Percentiles rank a stretch among this genome's conserved stretches.
Conservation (phyloP, 2,329 filamentous ascomycete genomes). For the Fusarium circinatum region DNA sequence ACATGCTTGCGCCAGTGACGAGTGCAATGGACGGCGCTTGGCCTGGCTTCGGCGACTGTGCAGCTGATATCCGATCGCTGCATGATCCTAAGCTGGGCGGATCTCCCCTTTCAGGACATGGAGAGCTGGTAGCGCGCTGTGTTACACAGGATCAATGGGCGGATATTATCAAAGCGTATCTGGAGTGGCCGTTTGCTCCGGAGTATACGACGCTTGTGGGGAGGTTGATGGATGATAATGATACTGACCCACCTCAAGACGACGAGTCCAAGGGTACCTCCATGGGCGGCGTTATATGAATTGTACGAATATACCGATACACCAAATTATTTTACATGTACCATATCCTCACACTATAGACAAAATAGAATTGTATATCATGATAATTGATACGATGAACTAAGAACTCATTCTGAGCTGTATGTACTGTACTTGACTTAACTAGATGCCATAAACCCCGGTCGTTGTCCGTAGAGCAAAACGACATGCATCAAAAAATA, state of each 20-base stretch:
- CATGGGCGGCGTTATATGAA: not conserved
- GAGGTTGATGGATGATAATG: conserved; percentile 49
- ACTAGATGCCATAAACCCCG: conserved; percentile 15
- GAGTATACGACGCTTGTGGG: conserved; percentile 59
- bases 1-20: conserved; percentile 55
- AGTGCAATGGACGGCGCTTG: conserved; percentile 63
- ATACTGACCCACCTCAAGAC: conserved; percentile 22
- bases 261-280: conserved; percentile 42
- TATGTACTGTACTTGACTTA: conserved; percentile 19
- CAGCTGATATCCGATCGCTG: conserved; percentile 60
- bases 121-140: conserved; percentile 57
- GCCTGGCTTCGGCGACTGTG: conserved; percentile 67
- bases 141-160: conserved; percentile 65
- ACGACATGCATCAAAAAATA: conserved; percentile 25
- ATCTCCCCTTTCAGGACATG: conserved; percentile 50
- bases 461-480: conserved; percentile 17
- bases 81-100: conserved; percentile 61
- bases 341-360: not conserved
- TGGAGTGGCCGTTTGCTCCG: conserved; percentile 73
- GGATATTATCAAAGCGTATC: conserved; percentile 69
- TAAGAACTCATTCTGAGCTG: conserved; percentile 25
- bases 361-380: not conserved
- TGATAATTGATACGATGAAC: conserved; percentile 31
- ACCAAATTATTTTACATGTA: conserved; percentile 6
- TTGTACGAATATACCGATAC: not conserved